Base-by-base conservation (phyloP, 257 asterid genomes). In the Solanum tacnaense region DNA sequence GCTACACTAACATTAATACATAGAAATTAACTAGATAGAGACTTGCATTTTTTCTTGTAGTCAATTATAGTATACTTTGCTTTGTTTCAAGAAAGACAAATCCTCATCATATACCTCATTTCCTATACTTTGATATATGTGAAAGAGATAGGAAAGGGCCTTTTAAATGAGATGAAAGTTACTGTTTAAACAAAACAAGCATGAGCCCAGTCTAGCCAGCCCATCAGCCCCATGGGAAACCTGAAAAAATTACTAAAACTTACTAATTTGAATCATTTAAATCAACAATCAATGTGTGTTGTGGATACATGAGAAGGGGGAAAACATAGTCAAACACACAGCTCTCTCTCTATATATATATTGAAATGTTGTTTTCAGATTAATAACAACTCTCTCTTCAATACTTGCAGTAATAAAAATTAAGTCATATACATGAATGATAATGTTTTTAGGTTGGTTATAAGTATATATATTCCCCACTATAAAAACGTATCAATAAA, bases 141-240 rank as follows among this genome's bases (percentile, higher is more conserved):
- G 60, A 73, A 85, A 87, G 67, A 73, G 89, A 89, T 79, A 31
- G 7, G 38, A 86, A 89, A 82, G 84, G 27, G 16, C 86, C 81
- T 67, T 36, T 87, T 90, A 85, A 91, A 89, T 92, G 88, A 68
- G 85, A 68, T 89, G 91, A 92, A 84, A 92, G 88, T 86, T 83
- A 71, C 89, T 73, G 52, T 85, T 78, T 88, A 73, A 65, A 84
- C 65, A 85, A 88, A 74, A 90, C 83, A 83, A 88, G 88, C 60
- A 34, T 76, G 60, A 41, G 86, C 67, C 36, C 36, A 78, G n/a
- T 87, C 38, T 84, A 49, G 90, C 78, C 58, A 68, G 84, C 89
- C 84, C 71, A 89, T 58, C 46, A 60, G 73, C 89, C 86, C 76
- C 71, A 89, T 78, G 74, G 46, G 36, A 23, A 76, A 82, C 81